Conservation (phyloP, 495 filamentous ascomycete species). For the Penicillium desertorum region DNA sequence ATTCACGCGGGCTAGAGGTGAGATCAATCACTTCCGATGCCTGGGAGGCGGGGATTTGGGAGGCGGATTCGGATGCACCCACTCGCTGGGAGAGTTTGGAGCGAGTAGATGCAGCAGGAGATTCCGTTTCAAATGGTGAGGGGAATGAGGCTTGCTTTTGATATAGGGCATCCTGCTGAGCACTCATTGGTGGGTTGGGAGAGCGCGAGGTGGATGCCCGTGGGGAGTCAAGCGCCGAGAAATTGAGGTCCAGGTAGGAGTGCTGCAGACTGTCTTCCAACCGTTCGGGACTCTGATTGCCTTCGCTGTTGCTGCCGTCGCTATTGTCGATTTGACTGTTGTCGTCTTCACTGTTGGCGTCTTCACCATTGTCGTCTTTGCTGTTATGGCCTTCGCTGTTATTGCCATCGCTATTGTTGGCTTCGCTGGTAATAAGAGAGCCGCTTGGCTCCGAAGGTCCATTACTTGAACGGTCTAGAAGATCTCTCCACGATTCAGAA, state of each 20-base stretch:
- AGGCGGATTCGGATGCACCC: conserved; percentile 3
- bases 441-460: conserved; percentile 19
- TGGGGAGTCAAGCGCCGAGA: background rate
- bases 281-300: background rate
- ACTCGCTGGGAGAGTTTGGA: conserved; percentile 5
- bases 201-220: conserved; percentile 16
- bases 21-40: conserved; percentile 42
- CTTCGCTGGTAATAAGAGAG: background rate
- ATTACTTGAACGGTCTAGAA: conserved; percentile 13
- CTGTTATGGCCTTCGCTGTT: background rate
- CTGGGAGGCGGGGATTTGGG: conserved; percentile 24
- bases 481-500: conserved; percentile 7
- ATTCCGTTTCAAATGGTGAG: conserved; percentile 7
- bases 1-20: conserved; percentile 41
- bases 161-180: conserved; percentile 13
- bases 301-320: conserved; percentile 6
- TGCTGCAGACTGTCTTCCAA: conserved; percentile 8
- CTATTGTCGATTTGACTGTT: conserved; percentile 7
- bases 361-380: conserved; percentile 2
- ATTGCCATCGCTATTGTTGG: background rate
- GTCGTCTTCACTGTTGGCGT: conserved; percentile 2
- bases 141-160: conserved; percentile 9
- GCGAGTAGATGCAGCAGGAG: conserved; percentile 17
- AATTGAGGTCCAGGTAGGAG: conserved; percentile 5
- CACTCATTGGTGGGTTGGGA: conserved; percentile 17